These are phyloP conservation scores for Picea engelmannii DNA, from an alignment of 83 land plant genomes.

Conservation along the genomic window DNA sequence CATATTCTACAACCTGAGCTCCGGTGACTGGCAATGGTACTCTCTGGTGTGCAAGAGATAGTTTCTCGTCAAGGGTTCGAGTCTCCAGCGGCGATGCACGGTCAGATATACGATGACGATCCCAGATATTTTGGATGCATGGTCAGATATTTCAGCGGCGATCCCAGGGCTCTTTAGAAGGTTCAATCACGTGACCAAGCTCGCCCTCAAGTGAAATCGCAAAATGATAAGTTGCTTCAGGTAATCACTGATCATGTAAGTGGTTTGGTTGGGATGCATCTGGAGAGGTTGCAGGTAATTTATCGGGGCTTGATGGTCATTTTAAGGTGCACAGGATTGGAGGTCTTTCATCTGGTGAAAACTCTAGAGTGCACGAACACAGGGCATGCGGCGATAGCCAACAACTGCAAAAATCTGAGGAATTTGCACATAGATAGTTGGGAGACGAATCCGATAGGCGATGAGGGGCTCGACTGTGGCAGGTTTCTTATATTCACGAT, in stretches of 20 bases:
- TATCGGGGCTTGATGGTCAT: conserved; percentile 49
- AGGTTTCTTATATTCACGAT: too few species aligned
- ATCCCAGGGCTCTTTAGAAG: conserved; percentile 36
- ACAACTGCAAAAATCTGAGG: conserved; percentile 46
- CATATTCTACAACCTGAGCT: too few species aligned
- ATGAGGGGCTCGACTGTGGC: conserved; percentile 12
- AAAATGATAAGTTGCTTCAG: not conserved
- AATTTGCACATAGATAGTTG: conserved; percentile 81
- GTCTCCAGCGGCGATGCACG: conserved; percentile 47
- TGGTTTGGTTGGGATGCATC: conserved; percentile 65
- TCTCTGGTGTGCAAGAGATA: conserved; percentile 77
- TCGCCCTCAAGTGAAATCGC: conserved; percentile 62
- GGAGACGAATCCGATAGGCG: conserved; percentile 62
- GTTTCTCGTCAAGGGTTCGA: conserved; percentile 53
- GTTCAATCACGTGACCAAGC: conserved; percentile 20
- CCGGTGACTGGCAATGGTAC: conserved; percentile 12
- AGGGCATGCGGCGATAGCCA: conserved; percentile 59
- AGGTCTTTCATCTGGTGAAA: conserved; percentile 41
- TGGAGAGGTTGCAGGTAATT: conserved; percentile 30
- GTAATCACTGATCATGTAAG: conserved; percentile 21
- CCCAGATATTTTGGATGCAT: conserved; percentile 32
- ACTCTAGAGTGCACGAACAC: conserved; percentile 48
- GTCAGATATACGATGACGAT: too few species aligned
- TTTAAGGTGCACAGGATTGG: conserved; percentile 45
- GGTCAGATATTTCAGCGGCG: conserved; percentile 26